Base-by-base conservation (phyloP, 2,329 filamentous ascomycete genomes). In the Fusarium tupiense region DNA sequence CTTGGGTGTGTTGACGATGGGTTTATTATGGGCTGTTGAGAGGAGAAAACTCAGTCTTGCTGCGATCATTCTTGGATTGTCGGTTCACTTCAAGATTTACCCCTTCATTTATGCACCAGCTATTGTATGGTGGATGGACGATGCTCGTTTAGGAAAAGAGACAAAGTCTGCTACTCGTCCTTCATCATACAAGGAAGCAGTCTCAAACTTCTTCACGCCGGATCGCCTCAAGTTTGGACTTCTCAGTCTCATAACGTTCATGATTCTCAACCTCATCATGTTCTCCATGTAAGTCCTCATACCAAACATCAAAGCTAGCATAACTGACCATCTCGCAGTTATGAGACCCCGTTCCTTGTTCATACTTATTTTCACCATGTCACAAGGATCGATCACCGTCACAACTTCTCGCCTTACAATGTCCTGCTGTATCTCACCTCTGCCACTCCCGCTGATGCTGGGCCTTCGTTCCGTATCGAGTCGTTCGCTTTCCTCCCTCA, bases 391-490 rank as follows among this genome's bases (percentile, higher is more conserved):
- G 96, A 99, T 81, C 96, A 99, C 83, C 92, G 96, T 20, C 96
- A 99, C 85, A 99, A 99, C 85, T 99, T 99, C 85, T 98, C 95
- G 16, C 94, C 95, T 4, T 99, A 98, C 87, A 98, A 98, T 82
- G 93, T 92, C 2, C 88, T 98, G 13, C 89, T 99, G 6, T 98
- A 99, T 81, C 89, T 98, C 47, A 92, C 91, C 57, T 97, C 96
- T 0, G 91, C 93, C 5, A 83, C 86, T 5, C 82, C 86, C 1
- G 82, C 85, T 0, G 78, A 53, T 19, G 53, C 65, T 24, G 52
- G 82, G 3, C 77, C 83, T 4, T 77, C 83, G 24, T 43, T 88
- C 52, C 81, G 82, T 82, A 81, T 95, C 58, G 95, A 98, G 80
- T 93, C 93, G 0, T 84, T 98, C 10, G 95, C 96, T 4, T 99